These are phyloP conservation scores for Astrocystis sublimbata DNA, from an alignment of 495 filamentous ascomycete genomes.

Conservation along the genomic window DNA sequence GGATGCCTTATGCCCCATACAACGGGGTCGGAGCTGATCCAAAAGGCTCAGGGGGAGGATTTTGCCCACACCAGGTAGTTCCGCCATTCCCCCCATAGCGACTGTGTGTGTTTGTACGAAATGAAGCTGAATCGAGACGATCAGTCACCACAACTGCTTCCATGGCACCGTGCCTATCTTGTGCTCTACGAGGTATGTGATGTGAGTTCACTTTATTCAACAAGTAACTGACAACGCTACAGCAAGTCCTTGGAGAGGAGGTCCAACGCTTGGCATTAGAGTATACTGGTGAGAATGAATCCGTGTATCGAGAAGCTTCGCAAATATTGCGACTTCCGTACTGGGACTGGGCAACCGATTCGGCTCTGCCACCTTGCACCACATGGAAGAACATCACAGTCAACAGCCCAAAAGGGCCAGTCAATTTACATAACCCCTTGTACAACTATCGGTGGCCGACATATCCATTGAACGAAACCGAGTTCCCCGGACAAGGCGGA, in stretches of 20 bases:
- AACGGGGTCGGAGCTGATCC: slow-evolving; percentile 44
- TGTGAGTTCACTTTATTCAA: background rate
- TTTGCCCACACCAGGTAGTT: slow-evolving; percentile 50
- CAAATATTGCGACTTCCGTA: slow-evolving; percentile 40
- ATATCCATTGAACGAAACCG: slow-evolving; percentile 23
- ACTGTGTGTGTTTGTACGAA: background rate
- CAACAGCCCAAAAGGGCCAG: slow-evolving; percentile 29
- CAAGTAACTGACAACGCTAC: slow-evolving; percentile 6
- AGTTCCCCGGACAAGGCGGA: slow-evolving; percentile 25
- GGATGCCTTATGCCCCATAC: slow-evolving; percentile 49
- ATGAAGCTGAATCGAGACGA: slow-evolving; percentile 14
- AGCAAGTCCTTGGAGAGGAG: slow-evolving; percentile 42
- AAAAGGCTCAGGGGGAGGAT: slow-evolving; percentile 39
- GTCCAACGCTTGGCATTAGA: slow-evolving; percentile 35
- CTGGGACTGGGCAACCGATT: slow-evolving; percentile 45
- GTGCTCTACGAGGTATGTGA: slow-evolving; percentile 41
- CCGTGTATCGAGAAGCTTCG: slow-evolving; percentile 37
- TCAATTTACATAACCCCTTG: slow-evolving; percentile 36
- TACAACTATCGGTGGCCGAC: slow-evolving; percentile 41
- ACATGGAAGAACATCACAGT: slow-evolving; percentile 34
- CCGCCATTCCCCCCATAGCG: slow-evolving; percentile 20
- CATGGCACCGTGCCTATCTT: slow-evolving; percentile 47
- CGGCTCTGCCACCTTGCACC: slow-evolving; percentile 32
- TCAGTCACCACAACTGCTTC: slow-evolving; percentile 40
- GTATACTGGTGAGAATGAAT: slow-evolving; percentile 27